These are phyloP conservation scores for Trichophyton mentagrophytes DNA, from an alignment of 2,329 filamentous ascomycete genomes.

Conservation along the genomic window DNA sequence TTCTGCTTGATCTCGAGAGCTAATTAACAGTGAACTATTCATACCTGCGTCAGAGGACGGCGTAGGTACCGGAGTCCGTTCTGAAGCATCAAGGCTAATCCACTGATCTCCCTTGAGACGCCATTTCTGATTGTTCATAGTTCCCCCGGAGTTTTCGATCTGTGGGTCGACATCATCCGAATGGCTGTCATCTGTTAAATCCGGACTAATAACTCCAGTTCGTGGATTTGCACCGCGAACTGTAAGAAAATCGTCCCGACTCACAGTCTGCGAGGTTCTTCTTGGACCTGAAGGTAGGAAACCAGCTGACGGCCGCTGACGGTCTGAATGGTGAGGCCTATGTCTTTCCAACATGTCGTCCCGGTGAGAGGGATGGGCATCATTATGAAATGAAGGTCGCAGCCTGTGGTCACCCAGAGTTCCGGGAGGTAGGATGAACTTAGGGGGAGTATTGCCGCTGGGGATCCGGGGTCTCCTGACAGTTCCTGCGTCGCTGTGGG, in stretches of 20 bases:
- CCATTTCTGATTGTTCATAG: slow-evolving; percentile 19
- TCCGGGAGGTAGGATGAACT: not conserved
- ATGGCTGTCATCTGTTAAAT: slow-evolving; percentile 16
- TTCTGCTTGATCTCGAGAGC: slow-evolving; percentile 7
- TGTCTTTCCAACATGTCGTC: not conserved
- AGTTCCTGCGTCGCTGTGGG: slow-evolving; percentile 11
- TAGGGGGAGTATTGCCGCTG: not conserved
- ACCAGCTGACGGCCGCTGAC: not conserved
- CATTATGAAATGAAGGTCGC: not conserved
- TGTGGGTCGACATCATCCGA: slow-evolving; percentile 14
- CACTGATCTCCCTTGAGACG: slow-evolving; percentile 26
- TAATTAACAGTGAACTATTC: not conserved
- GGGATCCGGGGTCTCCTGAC: slow-evolving; percentile 8
- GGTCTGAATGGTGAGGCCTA: not conserved
- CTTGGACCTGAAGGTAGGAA: not conserved
- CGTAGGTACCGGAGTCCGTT: slow-evolving; percentile 14
- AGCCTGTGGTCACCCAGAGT: not conserved
- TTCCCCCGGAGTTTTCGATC: slow-evolving; percentile 10
- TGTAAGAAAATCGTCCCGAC: slow-evolving; percentile 25
- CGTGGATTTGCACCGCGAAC: slow-evolving; percentile 24
- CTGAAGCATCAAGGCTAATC: slow-evolving; percentile 21
- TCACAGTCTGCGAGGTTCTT: slow-evolving; percentile 10
- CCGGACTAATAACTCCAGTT: slow-evolving; percentile 28
- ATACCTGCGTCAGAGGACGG: slow-evolving; percentile 6
- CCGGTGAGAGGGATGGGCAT: not conserved